phyloP scores from a whole-genome alignment of 257 asterid species.

The Solanum raphanifolium region DNA sequence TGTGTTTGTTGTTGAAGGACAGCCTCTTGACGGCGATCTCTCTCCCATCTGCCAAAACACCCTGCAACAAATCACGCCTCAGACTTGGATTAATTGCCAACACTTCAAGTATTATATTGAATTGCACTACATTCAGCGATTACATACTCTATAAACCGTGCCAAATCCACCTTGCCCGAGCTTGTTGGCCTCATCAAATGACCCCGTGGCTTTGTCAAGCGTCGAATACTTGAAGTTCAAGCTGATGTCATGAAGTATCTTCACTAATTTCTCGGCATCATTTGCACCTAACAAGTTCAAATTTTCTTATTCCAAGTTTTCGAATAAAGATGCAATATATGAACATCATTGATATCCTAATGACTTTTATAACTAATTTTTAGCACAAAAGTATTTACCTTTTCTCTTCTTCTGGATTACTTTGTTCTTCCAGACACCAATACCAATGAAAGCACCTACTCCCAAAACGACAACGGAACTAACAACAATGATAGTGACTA shows the following conservation, averaged over 20 bases:
- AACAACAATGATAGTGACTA: background rate
- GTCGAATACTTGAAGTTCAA: constrained; percentile 21
- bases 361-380: too few species aligned
- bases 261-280: constrained; percentile 14
- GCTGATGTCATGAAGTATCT: constrained; percentile 13
- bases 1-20: constrained; percentile 11
- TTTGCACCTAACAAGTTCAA: constrained; percentile 2
- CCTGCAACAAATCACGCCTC: background rate
- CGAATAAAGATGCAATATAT: background rate
- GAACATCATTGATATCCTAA: background rate
- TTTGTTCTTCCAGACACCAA: constrained; percentile 4
- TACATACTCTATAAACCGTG: constrained; percentile 18
- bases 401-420: constrained; percentile 10
- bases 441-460: constrained; percentile 6
- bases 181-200: constrained; percentile 21
- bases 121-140: background rate
- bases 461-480: background rate
- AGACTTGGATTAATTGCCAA: background rate
- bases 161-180: constrained; percentile 34
- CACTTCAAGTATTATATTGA: background rate
- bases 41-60: constrained; percentile 20
- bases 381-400: constrained; percentile 6
- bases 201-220: constrained; percentile 22
- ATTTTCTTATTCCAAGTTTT: background rate
- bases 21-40: constrained; percentile 25